Evolutionary conservation across 805 yeast genomes (phyloP).

Genomic region (Hanseniaspora clermontiae): DNA sequence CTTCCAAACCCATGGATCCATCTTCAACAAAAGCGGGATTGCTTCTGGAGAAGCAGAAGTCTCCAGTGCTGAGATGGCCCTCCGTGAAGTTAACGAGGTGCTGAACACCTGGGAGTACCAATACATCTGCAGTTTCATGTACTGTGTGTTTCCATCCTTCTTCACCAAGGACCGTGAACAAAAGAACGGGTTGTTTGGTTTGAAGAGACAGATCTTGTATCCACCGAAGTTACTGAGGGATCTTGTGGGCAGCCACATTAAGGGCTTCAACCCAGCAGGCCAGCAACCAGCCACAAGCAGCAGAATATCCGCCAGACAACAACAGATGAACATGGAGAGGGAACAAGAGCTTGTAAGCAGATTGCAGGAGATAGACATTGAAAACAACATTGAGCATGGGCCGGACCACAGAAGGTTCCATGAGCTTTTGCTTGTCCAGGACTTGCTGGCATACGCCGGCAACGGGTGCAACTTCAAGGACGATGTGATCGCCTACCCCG

Average conservation of each 20-base stretch:
- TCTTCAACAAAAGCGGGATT: background rate
- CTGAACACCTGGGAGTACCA: conserved; percentile 24
- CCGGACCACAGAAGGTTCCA: conserved; percentile 9
- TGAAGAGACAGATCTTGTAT: background rate
- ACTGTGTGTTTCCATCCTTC: conserved; percentile 25
- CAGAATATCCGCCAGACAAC: conserved; percentile 8
- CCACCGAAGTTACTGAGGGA: conserved; percentile 9
- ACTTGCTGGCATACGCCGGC: background rate
- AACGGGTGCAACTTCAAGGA: background rate
- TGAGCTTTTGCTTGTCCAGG: conserved; percentile 11
- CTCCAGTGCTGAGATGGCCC: background rate
- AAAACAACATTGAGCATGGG: conserved; percentile 7
- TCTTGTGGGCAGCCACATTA: background rate
- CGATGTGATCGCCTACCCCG: conserved; percentile 9
- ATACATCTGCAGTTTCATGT: conserved; percentile 26
- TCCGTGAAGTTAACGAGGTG: conserved; percentile 10
- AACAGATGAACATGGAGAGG: background rate
- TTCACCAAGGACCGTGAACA: conserved; percentile 14
- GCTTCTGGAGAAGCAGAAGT: background rate
- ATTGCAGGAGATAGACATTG: conserved; percentile 4
- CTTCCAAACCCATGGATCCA: background rate
- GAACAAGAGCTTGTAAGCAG: background rate
- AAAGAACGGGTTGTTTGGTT: conserved; percentile 3
- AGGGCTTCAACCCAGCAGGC: background rate
- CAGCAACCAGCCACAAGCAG: background rate